phyloP scores from a whole-genome alignment of 371 early-diverging fungal species.

The Apophysomyces trapeziformis region DNA sequence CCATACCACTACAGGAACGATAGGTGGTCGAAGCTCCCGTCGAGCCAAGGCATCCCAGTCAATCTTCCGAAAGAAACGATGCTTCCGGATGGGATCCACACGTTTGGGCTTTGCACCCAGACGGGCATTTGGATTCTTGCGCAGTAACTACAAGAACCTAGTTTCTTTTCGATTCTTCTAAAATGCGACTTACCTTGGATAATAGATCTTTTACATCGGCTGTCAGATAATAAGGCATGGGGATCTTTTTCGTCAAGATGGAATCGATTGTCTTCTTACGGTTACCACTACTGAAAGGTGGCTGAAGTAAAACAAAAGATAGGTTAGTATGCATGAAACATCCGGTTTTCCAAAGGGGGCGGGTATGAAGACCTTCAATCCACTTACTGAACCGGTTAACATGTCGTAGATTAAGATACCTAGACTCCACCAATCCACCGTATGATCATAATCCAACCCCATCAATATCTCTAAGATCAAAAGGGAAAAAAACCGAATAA shows the following conservation, averaged over 20 bases:
- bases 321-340: no score
- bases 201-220: constrained; percentile 68
- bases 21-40: constrained; percentile 73
- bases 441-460: constrained; percentile 82
- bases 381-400: constrained; percentile 72
- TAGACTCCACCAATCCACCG: constrained; percentile 95
- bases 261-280: constrained; percentile 79
- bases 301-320: constrained; percentile 31
- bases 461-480: constrained; percentile 77
- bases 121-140: constrained; percentile 73
- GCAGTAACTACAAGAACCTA: constrained; percentile 56
- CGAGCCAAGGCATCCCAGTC: constrained; percentile 76
- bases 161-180: neutral
- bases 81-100: constrained; percentile 79
- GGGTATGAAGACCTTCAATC: no score
- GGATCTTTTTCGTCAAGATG: constrained; percentile 75
- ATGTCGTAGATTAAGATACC: constrained; percentile 93
- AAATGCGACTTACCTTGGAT: constrained; percentile 32
- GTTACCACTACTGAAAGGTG: constrained; percentile 80
- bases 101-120: constrained; percentile 73
- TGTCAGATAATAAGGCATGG: constrained; percentile 74
- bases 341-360: no score
- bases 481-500: constrained; percentile 14
- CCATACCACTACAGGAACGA: constrained; percentile 74
- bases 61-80: constrained; percentile 87